Evolutionary conservation across 176 grass and related monocot species (phyloP).

Genomic region (Puya raimondii): DNA sequence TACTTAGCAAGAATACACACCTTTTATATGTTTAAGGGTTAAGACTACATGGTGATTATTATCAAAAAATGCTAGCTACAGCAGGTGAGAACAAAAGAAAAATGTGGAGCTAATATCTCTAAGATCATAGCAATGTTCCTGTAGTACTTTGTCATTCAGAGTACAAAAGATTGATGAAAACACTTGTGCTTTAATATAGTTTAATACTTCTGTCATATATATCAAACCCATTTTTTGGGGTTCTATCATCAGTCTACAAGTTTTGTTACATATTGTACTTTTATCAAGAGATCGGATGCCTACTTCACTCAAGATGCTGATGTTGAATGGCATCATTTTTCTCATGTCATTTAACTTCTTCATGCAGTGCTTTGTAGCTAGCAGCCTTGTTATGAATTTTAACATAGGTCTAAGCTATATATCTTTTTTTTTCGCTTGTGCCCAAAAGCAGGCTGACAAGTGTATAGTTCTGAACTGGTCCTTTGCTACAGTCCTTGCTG

Average conservation of each 20-base stretch:
- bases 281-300: background rate
- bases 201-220: no score
- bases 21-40: no score
- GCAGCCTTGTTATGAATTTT: background rate
- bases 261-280: background rate
- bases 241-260: background rate
- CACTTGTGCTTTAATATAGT: no score
- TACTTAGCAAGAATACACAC: no score
- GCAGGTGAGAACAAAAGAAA: no score
- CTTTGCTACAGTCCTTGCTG: conserved; percentile 57
- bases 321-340: background rate
- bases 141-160: background rate
- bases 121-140: no score
- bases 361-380: background rate
- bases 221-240: no score
- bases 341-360: background rate
- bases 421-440: conserved; percentile 7
- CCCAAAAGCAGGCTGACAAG: conserved; percentile 43
- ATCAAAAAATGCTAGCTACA: no score
- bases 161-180: no score
- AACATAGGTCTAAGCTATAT: background rate
- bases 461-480: conserved; percentile 82
- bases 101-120: no score
- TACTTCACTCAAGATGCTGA: background rate
- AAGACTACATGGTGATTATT: no score